Evolutionary conservation across 768 basidiomycete species (phyloP), one percentile per base, ranked within the genome.

Genomic region (Leucosporidium scottii): DNA sequence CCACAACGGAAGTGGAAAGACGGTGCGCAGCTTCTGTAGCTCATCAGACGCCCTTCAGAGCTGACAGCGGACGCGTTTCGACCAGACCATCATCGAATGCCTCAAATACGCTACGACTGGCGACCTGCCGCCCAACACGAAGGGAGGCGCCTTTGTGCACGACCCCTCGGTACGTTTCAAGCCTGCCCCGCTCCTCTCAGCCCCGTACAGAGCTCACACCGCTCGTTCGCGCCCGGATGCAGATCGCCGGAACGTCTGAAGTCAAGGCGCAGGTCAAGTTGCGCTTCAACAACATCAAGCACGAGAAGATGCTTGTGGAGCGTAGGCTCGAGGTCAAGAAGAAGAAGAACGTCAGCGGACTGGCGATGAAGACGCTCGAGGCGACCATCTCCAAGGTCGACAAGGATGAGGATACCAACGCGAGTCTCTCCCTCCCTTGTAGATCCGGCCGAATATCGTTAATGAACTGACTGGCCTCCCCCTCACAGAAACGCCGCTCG

Each of bases 81-180:
- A 17, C 27, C 72, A 83, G 82, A 99, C 94, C 1, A 90, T 98
- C 76, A 98, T 99, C 79, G 96, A 99, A 82, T 98, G 94, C 80
- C 84, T 99, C 78, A 98, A 98, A 82, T 99, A 99, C 77, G 92
- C 91, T 17, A 96, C 96, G 0, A 99, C 96, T 0, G 96, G 96
- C 34, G 94, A 98, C 78, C 89, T 98, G 74, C 96, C 96, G 0
- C 91, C 96, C 1, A 94, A 94, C 76, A 91, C 93, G 28, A 91
- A 93, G 68, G 94, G 94, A 39, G 96, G 94, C n/a, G 96, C 96
- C 0, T 99, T 98, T 79, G 81, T 99, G 5, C 96, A 99, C 78
- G 96, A 99, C 79, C 96, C 96, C 2, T 58, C 65, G 3, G 71
- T 73, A 17, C 18, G 65, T 49, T 13, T n/a, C 0, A 31, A 4